Evolutionary conservation across 352 stramenopile species (phyloP).

Genomic region (Phytophthora fragariae): DNA sequence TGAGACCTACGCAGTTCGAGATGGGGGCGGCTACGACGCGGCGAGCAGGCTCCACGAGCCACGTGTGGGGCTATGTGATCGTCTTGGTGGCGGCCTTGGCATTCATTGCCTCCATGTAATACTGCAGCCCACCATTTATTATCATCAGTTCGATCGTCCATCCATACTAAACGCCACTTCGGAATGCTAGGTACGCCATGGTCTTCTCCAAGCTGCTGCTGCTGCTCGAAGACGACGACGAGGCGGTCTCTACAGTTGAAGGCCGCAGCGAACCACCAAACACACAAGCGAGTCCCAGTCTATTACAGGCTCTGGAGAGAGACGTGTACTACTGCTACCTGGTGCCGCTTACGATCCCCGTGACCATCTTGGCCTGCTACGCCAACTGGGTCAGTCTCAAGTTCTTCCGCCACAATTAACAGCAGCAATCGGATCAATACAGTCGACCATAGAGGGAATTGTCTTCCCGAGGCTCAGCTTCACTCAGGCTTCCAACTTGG

Average conservation of each 20-base stretch:
- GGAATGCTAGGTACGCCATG: conserved; percentile 69
- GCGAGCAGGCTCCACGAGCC: conserved; percentile 73
- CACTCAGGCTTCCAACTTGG: conserved; percentile 13
- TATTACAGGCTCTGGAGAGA: conserved; percentile 57
- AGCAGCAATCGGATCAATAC: neutral
- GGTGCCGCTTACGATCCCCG: conserved; percentile 77
- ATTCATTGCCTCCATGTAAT: conserved; percentile 77
- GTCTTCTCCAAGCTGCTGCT: conserved; percentile 71
- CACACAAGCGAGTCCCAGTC: conserved; percentile 3
- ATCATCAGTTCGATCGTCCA: neutral
- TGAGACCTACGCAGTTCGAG: neutral
- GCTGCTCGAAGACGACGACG: conserved; percentile 23
- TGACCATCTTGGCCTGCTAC: conserved; percentile 82
- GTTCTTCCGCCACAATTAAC: conserved; percentile 88
- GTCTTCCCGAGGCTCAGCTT: too few species aligned
- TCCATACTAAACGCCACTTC: neutral
- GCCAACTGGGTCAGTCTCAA: conserved; percentile 88
- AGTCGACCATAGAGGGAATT: neutral
- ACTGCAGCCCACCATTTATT: neutral
- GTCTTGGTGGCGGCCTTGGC: conserved; percentile 52
- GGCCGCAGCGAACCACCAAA: neutral
- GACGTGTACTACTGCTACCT: conserved; percentile 88
- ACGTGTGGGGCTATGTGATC: conserved; percentile 84
- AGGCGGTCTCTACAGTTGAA: neutral
- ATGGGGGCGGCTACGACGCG: conserved; percentile 37